A percentile compares a stretch with the other conserved stretches of the same genome.
Evolutionary conservation across 2,329 filamentous ascomycete species (phyloP).

Genomic region (Claviceps digitariae): DNA sequence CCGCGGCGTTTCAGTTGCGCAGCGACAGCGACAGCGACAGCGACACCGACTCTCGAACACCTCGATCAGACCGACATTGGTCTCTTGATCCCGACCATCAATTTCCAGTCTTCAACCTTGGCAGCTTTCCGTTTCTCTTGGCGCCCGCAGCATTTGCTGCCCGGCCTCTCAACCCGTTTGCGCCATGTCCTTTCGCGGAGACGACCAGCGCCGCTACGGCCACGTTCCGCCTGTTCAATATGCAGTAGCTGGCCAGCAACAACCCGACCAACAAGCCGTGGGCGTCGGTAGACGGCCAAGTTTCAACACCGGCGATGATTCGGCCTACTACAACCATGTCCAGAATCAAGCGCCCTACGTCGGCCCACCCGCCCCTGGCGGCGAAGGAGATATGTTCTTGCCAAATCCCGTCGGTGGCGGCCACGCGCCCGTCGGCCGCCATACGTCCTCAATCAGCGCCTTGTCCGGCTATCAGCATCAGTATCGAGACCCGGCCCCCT

Average conservation of each 20-base stretch:
- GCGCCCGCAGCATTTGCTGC: constrained; percentile 2
- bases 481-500: constrained; percentile 32
- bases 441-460: constrained; percentile 30
- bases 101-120: neutral
- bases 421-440: constrained; percentile 13
- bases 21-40: neutral
- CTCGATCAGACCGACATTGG: neutral
- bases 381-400: constrained; percentile 52
- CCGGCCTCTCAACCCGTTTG: neutral
- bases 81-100: neutral
- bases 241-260: constrained; percentile 29
- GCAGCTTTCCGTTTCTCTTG: neutral
- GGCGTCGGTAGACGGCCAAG: constrained; percentile 44
- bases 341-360: constrained; percentile 8
- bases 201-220: constrained; percentile 50
- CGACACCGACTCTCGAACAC: neutral
- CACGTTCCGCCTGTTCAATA: constrained; percentile 55
- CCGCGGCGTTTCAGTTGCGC: constrained; percentile 8
- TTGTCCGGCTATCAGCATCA: constrained; percentile 39
- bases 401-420: constrained; percentile 25
- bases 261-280: constrained; percentile 4
- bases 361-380: constrained; percentile 4
- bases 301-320: constrained; percentile 67
- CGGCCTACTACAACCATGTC: constrained; percentile 33
- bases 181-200: constrained; percentile 50